These are phyloP conservation scores for Zasmidium cellare DNA, from an alignment of 2,329 filamentous ascomycete genomes.

Conservation along the genomic window DNA sequence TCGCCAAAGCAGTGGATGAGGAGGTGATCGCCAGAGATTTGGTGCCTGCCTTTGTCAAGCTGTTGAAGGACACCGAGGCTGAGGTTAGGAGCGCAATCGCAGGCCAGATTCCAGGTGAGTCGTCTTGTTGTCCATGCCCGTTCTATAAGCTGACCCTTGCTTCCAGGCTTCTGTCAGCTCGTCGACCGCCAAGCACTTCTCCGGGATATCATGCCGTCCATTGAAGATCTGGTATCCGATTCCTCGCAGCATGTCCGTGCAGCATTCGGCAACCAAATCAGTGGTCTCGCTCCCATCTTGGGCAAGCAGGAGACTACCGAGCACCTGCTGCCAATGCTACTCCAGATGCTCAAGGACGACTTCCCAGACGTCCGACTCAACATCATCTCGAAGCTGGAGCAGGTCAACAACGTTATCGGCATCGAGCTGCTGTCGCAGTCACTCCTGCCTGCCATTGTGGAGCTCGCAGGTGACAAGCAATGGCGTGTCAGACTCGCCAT, in stretches of 20 bases:
- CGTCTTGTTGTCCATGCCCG: background rate
- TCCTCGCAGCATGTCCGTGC: conserved; percentile 95
- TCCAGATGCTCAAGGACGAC: conserved; percentile 99
- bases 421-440: conserved; percentile 97
- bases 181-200: conserved; percentile 85
- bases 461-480: conserved; percentile 97
- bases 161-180: conserved; percentile 80
- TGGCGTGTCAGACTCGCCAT: conserved; percentile 97
- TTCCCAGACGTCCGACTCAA: conserved; percentile 97
- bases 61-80: conserved; percentile 95
- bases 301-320: conserved; percentile 99
- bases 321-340: conserved; percentile 96
- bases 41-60: conserved; percentile 94
- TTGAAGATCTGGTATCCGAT: conserved; percentile 95
- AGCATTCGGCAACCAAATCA: conserved; percentile 93
- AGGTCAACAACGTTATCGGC: conserved; percentile 97
- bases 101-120: conserved; percentile 81
- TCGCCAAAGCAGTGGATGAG: conserved; percentile 96
- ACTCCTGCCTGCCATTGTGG: conserved; percentile 92
- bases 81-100: conserved; percentile 97
- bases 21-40: conserved; percentile 93
- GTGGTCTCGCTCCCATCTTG: conserved; percentile 90
- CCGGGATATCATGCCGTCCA: conserved; percentile 92
- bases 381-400: conserved; percentile 99
- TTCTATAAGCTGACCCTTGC: conserved; percentile 28